Evolutionary conservation across 768 basidiomycete genomes (phyloP), one percentile per base, ranked within the genome.

Genomic region (Phanerochaete sordida): DNA sequence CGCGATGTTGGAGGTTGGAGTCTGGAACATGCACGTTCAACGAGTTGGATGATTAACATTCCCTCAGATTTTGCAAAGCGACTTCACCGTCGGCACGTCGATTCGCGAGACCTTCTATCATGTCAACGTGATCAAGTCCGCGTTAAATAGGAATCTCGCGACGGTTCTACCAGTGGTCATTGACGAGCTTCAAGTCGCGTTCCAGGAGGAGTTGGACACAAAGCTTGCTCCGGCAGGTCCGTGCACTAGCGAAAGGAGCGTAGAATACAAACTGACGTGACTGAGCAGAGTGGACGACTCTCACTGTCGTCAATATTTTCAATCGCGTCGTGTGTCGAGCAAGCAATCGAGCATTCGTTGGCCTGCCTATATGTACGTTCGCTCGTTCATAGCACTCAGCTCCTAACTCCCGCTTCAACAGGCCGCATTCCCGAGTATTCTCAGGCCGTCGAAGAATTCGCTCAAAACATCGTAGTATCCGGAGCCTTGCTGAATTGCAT

Each of bases 271-370:
- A n/a, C n/a, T n/a, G n/a, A n/a, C n/a, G n/a, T n/a, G n/a, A n/a
- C n/a, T 35, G 6, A 35, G 33, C 13, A 35, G 33, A 13, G 13
- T 35, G 33, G 33, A 35, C 33, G 6, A 7, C 33, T 4, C 27
- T 51, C 21, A 27, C 11, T 6, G 49, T 51, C 19, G 27, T 19
- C 8, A 30, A 27, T 24, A 51, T 51, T 23, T 19, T 30, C 16
- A 13, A 9, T 12, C 49, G 49, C 13, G 64, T 83, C 19, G 65
- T 83, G 7, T 69, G 73, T 44, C 75, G 79, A 46, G 68, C 72
- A 3, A 76, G 67, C 46, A 82, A 80, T 60, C 74, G 83, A 13
- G 48, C 75, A 0, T 79, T 84, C 56, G 76, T 84, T 4, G 83
- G 83, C 0, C 66, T 75, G 33, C 80, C 81, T 1, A 52, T 80